A percentile compares a stretch with the other conserved stretches of the same genome.
These are phyloP conservation scores for Cryptococcus wingfieldii DNA, from an alignment of 1,284 basidiomycete genomes.

Conservation along the genomic window DNA sequence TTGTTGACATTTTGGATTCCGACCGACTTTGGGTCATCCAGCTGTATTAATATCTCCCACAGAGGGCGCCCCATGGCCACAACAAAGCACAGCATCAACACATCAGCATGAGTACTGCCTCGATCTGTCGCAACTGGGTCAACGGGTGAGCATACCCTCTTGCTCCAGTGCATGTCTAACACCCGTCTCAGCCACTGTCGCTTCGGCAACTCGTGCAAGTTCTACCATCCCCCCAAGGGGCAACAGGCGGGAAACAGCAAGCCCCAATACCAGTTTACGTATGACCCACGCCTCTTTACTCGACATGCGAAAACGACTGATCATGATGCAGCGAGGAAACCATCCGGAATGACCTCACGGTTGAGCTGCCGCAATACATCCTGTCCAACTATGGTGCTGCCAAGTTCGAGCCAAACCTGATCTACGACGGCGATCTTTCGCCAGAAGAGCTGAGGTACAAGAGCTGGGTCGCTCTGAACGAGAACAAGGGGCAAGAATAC, in stretches of 20 bases:
- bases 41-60: too few relatives aligned
- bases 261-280: not conserved
- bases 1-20: too few relatives aligned
- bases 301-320: not conserved
- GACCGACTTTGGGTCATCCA: too few relatives aligned
- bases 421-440: constrained; percentile 67
- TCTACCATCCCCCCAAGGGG: constrained; percentile 32
- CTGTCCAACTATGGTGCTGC: constrained; percentile 69
- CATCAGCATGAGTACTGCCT: not conserved
- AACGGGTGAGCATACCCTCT: constrained; percentile 17
- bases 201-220: constrained; percentile 34
- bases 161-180: not conserved
- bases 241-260: not conserved
- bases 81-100: too few relatives aligned
- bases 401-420: constrained; percentile 67
- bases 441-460: constrained; percentile 75
- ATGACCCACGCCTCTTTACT: not conserved
- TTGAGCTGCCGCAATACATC: constrained; percentile 65
- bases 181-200: constrained; percentile 27
- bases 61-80: too few relatives aligned
- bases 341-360: constrained; percentile 31
- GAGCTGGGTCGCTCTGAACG: constrained; percentile 59
- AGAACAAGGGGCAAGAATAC: constrained; percentile 63
- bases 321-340: constrained; percentile 27
- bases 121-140: constrained; percentile 22